phyloP scores from a whole-genome alignment of 345 rosid species.

The Nephelium lappaceum region DNA sequence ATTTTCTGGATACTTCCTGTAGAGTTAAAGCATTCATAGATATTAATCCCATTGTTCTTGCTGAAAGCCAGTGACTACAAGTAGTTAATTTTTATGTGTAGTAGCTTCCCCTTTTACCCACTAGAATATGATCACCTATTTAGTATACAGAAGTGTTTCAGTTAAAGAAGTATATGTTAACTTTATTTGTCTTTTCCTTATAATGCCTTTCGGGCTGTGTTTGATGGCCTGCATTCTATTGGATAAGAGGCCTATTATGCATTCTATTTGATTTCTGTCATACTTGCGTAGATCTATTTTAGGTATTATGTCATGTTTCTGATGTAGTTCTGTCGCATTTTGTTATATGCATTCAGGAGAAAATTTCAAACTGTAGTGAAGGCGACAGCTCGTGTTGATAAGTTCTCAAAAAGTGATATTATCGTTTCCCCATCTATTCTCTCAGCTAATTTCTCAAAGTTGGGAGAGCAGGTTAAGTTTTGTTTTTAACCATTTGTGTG shows the following conservation, averaged over 20 bases:
- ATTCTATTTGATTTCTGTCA: background rate
- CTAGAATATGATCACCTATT: background rate
- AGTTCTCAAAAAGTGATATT: constrained; percentile 87
- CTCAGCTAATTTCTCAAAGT: constrained; percentile 87
- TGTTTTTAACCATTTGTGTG: background rate
- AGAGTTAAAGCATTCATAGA: background rate
- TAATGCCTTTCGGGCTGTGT: background rate
- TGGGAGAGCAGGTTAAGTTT: constrained; percentile 81
- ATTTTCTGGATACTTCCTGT: background rate
- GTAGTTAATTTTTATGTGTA: background rate
- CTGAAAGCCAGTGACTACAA: background rate
- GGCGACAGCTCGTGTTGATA: constrained; percentile 89
- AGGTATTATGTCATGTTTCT: constrained; percentile 11
- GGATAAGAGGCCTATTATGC: background rate
- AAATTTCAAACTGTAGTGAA: constrained; percentile 56
- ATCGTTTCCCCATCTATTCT: constrained; percentile 95
- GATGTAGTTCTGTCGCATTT: constrained; percentile 5
- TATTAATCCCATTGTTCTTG: background rate
- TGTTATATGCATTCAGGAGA: constrained; percentile 42
- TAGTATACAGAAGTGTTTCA: background rate
- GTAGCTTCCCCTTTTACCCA: background rate
- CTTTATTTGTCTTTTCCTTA: background rate
- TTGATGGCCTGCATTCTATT: background rate
- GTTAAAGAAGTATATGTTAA: background rate
- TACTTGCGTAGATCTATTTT: constrained; percentile 4